Percentiles rank a stretch among this genome's conserved stretches.
Evolutionary conservation across 2,329 filamentous ascomycete species (phyloP).

Genomic region (Didymella pinodella): DNA sequence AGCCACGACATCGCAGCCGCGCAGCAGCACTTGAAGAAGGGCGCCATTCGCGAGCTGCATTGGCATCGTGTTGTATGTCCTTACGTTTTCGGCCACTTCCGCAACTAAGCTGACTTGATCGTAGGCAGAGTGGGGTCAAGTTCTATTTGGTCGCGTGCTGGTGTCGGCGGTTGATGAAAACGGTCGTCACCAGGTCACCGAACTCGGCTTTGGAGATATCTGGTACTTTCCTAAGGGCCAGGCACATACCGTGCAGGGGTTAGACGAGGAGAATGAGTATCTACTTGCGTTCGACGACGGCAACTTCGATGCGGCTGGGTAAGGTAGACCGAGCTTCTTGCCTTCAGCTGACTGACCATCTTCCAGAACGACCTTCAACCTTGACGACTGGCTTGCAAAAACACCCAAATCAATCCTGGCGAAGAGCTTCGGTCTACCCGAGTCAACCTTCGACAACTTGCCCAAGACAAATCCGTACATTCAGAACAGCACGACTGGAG

Average conservation of each 20-base stretch:
- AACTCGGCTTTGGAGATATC: not conserved
- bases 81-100: not conserved
- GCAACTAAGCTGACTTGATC: not conserved
- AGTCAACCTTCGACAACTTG: slow-evolving; percentile 66
- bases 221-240: not conserved
- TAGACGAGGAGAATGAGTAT: not conserved
- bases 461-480: slow-evolving; percentile 69
- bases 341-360: not conserved
- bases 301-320: not conserved
- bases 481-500: slow-evolving; percentile 58
- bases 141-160: not conserved
- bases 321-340: not conserved
- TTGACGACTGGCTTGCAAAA: not conserved
- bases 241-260: not conserved
- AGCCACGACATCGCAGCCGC: not conserved
- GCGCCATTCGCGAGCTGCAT: not conserved
- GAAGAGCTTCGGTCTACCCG: slow-evolving; percentile 58
- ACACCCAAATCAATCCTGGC: not conserved
- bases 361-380: not conserved
- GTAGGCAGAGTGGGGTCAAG: not conserved
- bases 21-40: not conserved
- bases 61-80: not conserved
- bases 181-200: not conserved
- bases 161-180: not conserved
- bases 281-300: not conserved